Percentiles rank a stretch among this genome's conserved stretches.
phyloP scores from a whole-genome alignment of 1,139 yeast genomes.

The Candida buenavistaensis region DNA sequence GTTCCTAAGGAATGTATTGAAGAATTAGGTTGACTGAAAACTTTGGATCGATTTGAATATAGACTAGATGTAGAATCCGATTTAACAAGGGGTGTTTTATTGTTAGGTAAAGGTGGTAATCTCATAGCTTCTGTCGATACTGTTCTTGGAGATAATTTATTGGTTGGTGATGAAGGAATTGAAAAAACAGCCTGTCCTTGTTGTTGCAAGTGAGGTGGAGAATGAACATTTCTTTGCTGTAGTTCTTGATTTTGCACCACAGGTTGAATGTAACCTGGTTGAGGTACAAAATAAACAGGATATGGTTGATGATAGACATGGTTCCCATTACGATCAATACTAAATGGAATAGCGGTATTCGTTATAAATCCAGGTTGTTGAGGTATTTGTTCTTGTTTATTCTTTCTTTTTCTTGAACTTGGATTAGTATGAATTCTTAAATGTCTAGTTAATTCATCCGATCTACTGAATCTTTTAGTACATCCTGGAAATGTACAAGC shows the following conservation, averaged over 20 bases:
- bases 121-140: conserved; percentile 15
- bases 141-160: conserved; percentile 11
- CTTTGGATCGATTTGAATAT: conserved; percentile 15
- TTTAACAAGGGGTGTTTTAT: conserved; percentile 9
- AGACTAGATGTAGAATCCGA: conserved; percentile 15
- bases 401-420: conserved; percentile 54
- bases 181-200: conserved; percentile 27
- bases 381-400: no score
- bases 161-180: conserved; percentile 29
- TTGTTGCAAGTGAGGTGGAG: conserved; percentile 17
- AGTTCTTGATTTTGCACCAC: conserved; percentile 9
- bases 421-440: conserved; percentile 85
- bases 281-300: conserved; percentile 39
- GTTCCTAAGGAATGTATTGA: conserved; percentile 32
- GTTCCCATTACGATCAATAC: conserved; percentile 37
- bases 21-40: conserved; percentile 22
- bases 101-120: conserved; percentile 9
- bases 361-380: conserved; percentile 9
- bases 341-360: conserved; percentile 25
- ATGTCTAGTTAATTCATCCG: conserved; percentile 91
- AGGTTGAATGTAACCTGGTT: conserved; percentile 16
- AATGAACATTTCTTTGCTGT: background rate
- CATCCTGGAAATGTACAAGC: conserved; percentile 88
- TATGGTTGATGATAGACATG: conserved; percentile 35
- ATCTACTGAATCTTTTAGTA: conserved; percentile 77